These are phyloP conservation scores for Alopecurus myosuroides DNA, from an alignment of 176 grass and related monocot species.

Conservation along the genomic window DNA sequence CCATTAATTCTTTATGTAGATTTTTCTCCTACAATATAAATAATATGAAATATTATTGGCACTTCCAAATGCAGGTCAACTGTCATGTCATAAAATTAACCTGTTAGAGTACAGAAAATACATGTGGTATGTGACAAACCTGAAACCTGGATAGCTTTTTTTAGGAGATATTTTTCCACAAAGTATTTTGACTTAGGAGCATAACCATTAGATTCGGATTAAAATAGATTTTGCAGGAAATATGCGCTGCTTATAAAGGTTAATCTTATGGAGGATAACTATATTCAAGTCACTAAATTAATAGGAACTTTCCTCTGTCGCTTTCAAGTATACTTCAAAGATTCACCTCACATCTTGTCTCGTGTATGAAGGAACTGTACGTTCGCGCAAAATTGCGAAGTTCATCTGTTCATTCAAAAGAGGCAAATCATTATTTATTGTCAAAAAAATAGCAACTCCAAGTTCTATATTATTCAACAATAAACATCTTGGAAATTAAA, in stretches of 20 bases:
- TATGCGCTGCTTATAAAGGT: background rate
- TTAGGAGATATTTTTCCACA: conserved; percentile 81
- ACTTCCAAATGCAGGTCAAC: background rate
- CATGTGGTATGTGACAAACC: conserved; percentile 32
- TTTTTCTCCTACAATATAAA: background rate
- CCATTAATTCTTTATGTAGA: background rate
- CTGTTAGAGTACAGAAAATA: background rate
- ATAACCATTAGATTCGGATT: conserved; percentile 92
- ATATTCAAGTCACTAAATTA: background rate
- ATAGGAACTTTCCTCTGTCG: background rate
- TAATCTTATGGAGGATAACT: background rate
- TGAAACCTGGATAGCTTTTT: conserved; percentile 49
- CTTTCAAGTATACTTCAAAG: background rate
- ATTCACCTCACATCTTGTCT: background rate
- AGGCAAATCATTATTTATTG: too few species aligned
- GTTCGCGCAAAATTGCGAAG: too few species aligned
- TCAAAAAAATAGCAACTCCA: too few species aligned
- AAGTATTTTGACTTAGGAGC: conserved; percentile 93
- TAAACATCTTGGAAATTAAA: background rate
- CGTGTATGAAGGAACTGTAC: background rate
- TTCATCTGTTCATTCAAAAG: too few species aligned
- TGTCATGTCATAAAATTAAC: background rate
- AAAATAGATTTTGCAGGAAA: conserved; percentile 41
- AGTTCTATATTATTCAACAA: too few species aligned
- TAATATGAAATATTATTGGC: background rate